phyloP scores from a whole-genome alignment of 371 early-diverging fungal genomes.

The Lichtheimia hyalospora region DNA sequence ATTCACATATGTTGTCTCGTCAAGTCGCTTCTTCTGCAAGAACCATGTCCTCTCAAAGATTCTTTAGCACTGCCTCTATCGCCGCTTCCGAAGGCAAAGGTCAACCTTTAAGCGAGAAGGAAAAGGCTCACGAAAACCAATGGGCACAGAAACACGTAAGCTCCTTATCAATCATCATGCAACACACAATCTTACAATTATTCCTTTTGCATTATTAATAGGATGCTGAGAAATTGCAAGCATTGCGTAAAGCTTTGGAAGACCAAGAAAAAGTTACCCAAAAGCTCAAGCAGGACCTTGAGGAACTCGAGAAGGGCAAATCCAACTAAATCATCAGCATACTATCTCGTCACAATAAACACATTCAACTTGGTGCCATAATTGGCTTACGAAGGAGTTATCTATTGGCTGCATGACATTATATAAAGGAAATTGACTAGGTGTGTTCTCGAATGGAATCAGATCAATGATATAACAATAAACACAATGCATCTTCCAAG shows the following conservation, averaged over 20 bases:
- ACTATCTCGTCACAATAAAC: too few relatives aligned
- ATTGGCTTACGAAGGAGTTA: too few relatives aligned
- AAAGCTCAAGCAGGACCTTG: slow-evolving; percentile 6
- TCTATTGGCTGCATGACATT: too few relatives aligned
- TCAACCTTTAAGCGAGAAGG: slow-evolving; percentile 26
- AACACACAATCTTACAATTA: not conserved
- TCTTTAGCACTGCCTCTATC: slow-evolving; percentile 1
- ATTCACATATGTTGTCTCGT: slow-evolving; percentile 2
- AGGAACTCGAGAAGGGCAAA: slow-evolving; percentile 8
- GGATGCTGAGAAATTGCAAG: slow-evolving; percentile 37
- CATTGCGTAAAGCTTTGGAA: slow-evolving; percentile 14
- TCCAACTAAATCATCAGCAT: not conserved
- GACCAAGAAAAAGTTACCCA: slow-evolving; percentile 12
- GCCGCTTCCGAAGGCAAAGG: slow-evolving; percentile 1
- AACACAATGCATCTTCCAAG: too few relatives aligned
- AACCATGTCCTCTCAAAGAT: slow-evolving; percentile 4
- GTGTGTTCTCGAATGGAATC: too few relatives aligned
- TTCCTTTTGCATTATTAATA: slow-evolving; percentile 2
- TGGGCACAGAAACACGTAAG: slow-evolving; percentile 41
- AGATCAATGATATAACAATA: too few relatives aligned
- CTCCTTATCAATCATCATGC: not conserved
- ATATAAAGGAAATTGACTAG: too few relatives aligned
- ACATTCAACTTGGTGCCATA: too few relatives aligned
- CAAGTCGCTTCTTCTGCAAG: slow-evolving; percentile 1
- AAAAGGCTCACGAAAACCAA: slow-evolving; percentile 38